A percentile compares a stretch with the other conserved stretches of the same genome.
Evolutionary conservation across 371 early-diverging fungal genomes (phyloP).

Genomic region (Smittium culicis): DNA sequence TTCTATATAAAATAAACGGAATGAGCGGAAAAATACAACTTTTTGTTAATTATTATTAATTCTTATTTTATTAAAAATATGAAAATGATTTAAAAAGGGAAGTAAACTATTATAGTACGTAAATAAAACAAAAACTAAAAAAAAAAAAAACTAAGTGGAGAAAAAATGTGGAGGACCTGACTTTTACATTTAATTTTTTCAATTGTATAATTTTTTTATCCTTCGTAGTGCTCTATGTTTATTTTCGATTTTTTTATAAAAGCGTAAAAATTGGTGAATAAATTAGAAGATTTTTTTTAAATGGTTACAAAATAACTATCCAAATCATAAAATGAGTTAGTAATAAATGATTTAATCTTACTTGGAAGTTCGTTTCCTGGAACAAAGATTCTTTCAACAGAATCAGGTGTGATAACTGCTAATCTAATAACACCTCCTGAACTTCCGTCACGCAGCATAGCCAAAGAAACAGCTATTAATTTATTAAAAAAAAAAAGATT

Average conservation of each 20-base stretch:
- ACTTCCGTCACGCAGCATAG: constrained; percentile 95
- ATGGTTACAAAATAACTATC: too few relatives aligned
- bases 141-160: too few relatives aligned
- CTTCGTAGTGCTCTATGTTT: background rate
- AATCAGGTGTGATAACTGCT: constrained; percentile 84
- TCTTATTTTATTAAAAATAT: too few relatives aligned
- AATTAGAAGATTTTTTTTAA: too few relatives aligned
- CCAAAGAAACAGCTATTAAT: constrained; percentile 68
- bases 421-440: constrained; percentile 98
- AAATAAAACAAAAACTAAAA: too few relatives aligned
- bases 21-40: background rate
- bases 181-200: too few relatives aligned
- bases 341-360: constrained; percentile 6
- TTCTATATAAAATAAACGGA: background rate
- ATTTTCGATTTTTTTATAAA: too few relatives aligned
- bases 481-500: background rate
- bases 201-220: too few relatives aligned
- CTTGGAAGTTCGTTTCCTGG: constrained; percentile 74
- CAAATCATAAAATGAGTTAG: background rate
- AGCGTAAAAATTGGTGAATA: too few relatives aligned
- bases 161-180: too few relatives aligned
- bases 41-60: background rate
- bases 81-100: too few relatives aligned
- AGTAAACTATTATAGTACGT: too few relatives aligned
- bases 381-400: constrained; percentile 81